Conservation (phyloP, 352 stramenopile species). For the Globisporangium iwayamae region DNA sequence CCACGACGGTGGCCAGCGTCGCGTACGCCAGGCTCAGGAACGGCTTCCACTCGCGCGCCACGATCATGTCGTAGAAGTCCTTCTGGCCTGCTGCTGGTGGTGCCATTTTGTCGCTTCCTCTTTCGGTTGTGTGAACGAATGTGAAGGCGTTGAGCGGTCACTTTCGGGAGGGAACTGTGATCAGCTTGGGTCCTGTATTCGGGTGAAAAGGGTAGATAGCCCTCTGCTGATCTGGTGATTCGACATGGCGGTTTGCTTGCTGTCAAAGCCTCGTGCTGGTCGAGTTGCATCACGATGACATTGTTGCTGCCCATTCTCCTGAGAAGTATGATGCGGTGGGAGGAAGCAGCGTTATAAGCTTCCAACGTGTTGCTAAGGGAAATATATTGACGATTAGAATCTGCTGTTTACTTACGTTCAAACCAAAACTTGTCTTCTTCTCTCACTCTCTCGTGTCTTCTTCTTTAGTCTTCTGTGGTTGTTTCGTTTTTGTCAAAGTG, state of each 20-base stretch:
- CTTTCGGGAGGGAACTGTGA: too few species aligned
- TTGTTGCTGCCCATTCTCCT: too few species aligned
- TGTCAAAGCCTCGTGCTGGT: too few species aligned
- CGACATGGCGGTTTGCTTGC: too few species aligned
- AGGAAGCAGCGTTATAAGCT: background rate
- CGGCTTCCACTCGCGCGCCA: slow-evolving; percentile 5
- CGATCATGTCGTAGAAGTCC: background rate
- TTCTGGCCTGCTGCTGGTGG: background rate
- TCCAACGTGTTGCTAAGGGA: background rate
- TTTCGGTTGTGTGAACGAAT: background rate
- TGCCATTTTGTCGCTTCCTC: background rate
- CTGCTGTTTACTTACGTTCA: background rate
- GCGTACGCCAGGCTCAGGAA: slow-evolving; percentile 4
- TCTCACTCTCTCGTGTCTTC: background rate
- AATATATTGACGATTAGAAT: background rate
- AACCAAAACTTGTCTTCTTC: background rate
- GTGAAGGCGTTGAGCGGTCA: too few species aligned
- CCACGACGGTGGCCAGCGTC: background rate
- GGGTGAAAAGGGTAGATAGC: too few species aligned
- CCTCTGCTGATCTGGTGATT: too few species aligned
- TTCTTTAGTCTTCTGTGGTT: background rate
- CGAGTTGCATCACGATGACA: too few species aligned
- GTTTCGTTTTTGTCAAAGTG: background rate
- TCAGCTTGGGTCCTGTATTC: too few species aligned
- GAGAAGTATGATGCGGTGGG: too few species aligned